Evolutionary conservation across 192 early-diverging fungal species (phyloP).

Genomic region (Endogone sp.): DNA sequence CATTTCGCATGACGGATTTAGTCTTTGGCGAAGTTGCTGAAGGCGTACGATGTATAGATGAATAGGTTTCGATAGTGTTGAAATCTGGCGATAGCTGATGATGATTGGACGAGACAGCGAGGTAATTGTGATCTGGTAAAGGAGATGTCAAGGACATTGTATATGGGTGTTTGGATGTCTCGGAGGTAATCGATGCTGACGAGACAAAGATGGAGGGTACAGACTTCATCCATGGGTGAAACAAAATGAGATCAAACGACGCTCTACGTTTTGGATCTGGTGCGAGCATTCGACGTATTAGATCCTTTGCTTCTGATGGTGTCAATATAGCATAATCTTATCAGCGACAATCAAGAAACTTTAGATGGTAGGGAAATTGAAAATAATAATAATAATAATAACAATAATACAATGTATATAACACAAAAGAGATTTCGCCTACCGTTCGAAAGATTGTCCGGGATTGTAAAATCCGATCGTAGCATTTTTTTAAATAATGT

Average conservation of each 20-base stretch:
- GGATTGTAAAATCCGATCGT: not conserved
- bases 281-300: slow-evolving; percentile 26
- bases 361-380: not conserved
- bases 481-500: not conserved
- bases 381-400: not conserved
- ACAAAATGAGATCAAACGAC: slow-evolving; percentile 27
- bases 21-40: not conserved
- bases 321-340: too few species aligned
- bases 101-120: too few species aligned
- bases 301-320: slow-evolving; percentile 30
- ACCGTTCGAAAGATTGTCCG: not conserved
- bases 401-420: not conserved
- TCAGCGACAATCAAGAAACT: too few species aligned
- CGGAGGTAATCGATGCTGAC: too few species aligned
- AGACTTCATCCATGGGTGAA: slow-evolving; percentile 33
- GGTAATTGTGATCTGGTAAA: not conserved
- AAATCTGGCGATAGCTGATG: too few species aligned
- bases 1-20: not conserved
- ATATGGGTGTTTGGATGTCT: not conserved
- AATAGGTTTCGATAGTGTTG: too few species aligned
- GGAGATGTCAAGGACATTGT: not conserved
- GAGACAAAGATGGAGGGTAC: not conserved
- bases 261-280: slow-evolving; percentile 23
- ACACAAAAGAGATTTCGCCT: not conserved
- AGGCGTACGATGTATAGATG: too few species aligned